Evolutionary conservation across 345 rosid genomes (phyloP), one percentile per base, ranked within the genome.

Genomic region (Linum trigynum): DNA sequence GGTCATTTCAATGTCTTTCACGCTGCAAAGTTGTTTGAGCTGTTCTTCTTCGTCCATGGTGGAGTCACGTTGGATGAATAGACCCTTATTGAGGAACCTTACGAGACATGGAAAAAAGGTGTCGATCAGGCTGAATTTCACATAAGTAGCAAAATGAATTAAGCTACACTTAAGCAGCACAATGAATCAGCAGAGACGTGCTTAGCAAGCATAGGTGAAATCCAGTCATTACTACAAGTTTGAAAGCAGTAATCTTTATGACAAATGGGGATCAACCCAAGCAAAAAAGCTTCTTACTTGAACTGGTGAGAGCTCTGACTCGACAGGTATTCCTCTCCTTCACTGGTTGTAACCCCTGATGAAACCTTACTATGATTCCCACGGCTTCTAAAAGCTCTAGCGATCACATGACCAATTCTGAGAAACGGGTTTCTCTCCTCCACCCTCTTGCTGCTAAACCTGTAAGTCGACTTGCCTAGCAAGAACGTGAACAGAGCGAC

Each of bases 401-500:
- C 5, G 16, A 69, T 35, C 11, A 57, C 37, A 7, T 39, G 5
- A 62, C 66, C 67, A 6, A 63, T 40, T 40, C 61, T 58, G 45
- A 38, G 3, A 15, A 69, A 53, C n/a, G 72, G 61, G 23, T 63
- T 69, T 32, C n/a, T 41, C 55, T 55, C 67, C 2, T 55, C 67
- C 1, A 62, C 9, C 4, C 36, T 17, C 4, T 55, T 55, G 55
- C 40, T 36, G 5, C 62, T 62, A 35, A 40, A 69, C 41, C 72
- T 15, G 16, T 69, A 69, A 15, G 56, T 62, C 45, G 3, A 62
- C 6, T 40, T 69, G 15, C 72, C 72, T 55, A 69, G 72, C 14
- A 69, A 40, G 67, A 62, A 62, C 40, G 63, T 16, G 32, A 62
- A 3, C 0, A 69, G 41, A 14, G 55, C 51, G 35, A 17, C 57